A percentile compares a stretch with the other conserved stretches of the same genome.
Evolutionary conservation across 371 early-diverging fungal genomes (phyloP).

Genomic region (Mortierella sp.): DNA sequence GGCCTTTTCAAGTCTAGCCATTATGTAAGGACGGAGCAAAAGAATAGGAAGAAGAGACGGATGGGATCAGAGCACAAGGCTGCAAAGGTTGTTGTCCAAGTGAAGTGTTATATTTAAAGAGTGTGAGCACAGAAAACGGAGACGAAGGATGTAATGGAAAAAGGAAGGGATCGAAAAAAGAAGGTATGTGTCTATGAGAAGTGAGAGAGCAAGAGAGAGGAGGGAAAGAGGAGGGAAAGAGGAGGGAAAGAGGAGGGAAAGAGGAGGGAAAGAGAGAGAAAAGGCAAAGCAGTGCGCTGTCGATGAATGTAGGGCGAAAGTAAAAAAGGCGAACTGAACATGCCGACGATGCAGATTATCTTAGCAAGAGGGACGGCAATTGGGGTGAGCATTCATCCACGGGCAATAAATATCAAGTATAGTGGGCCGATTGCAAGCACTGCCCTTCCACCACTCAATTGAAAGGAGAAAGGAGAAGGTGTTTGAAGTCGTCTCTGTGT

Average conservation of each 20-base stretch:
- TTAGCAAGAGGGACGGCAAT: no score
- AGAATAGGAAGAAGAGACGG: neutral
- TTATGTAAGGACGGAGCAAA: conserved; percentile 9
- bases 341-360: no score
- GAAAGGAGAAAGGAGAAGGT: no score
- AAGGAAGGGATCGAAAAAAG: conserved; percentile 1
- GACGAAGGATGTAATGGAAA: conserved; percentile 2
- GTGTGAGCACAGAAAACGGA: conserved; percentile 3
- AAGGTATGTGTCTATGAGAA: neutral
- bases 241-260: neutral
- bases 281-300: neutral
- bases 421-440: no score
- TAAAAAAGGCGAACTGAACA: no score
- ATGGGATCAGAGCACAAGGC: conserved; percentile 8
- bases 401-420: no score
- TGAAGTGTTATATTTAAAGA: conserved; percentile 3
- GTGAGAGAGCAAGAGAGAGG: neutral
- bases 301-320: no score
- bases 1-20: neutral
- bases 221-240: conserved; percentile 1
- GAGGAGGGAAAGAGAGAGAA: neutral
- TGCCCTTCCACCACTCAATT: no score
- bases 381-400: no score
- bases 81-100: neutral
- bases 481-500: no score